Base-by-base conservation (phyloP, 192 early-diverging fungal species). In the Coemansia nantahalensis region DNA sequence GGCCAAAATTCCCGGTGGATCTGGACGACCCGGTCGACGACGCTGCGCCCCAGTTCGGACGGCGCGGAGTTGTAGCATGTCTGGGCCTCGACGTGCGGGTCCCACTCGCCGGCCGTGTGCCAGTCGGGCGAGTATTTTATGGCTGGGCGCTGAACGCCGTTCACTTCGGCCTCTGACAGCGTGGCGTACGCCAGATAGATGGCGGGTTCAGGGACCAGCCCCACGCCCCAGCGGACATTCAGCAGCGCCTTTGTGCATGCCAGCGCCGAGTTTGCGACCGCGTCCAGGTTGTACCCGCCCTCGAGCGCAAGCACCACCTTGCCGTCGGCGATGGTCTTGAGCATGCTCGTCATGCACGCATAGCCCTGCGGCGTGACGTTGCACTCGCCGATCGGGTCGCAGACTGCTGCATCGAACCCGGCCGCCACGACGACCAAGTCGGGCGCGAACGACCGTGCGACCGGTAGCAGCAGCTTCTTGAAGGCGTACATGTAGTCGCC, bases 401-500 rank as follows among this genome's bases (percentile, higher is more conserved):
- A 86, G 39, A 44, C 41, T 8, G 91, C 92, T 2, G 90, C 92
- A 67, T 97, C 94, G 58, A 95, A 97, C 11, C 94, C 94, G 9
- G 89, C 83, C 1, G 90, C 88, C 2, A 97, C 91, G 76, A 77
- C 80, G 32, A 95, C 82, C 31, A 97, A 61, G 44, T 94, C 84
- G 0, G 93, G 94, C 3, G 54, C 50, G 64, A 94, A 95, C 66
- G 94, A 90, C 8, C 64, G 53, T 5, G 89, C 87, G 41, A 93
- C 82, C 3, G 94, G 93, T 75, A 97, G 78, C 9, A 95, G 47
- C 5, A 97, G 37, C 34, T 70, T 66, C 30, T 87, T 45, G 59
- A 94, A 96, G 1, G 89, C 89, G 46, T 91, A 82, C 4, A 95
- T 54, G 64, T 97, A 97, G 62, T 96, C 94, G 4, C 84, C 81